A percentile compares a stretch with the other conserved stretches of the same genome.
These are phyloP conservation scores for Beauveria scarabaeidicola DNA, from an alignment of 2,329 filamentous ascomycete species.

Conservation along the genomic window DNA sequence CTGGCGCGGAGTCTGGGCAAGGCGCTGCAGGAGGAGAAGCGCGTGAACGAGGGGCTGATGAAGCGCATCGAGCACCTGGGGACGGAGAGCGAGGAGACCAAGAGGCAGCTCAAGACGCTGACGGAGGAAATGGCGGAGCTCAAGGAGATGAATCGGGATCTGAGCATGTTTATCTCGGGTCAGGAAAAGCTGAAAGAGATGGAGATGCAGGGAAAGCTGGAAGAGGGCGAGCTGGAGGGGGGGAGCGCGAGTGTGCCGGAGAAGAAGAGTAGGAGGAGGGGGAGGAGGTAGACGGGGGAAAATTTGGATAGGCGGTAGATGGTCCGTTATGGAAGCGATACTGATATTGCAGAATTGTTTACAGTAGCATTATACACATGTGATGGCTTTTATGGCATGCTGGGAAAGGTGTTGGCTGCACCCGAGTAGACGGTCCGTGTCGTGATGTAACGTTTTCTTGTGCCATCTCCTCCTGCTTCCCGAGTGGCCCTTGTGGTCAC, in stretches of 20 bases:
- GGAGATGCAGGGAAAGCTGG: constrained; percentile 48
- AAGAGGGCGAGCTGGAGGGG: constrained; percentile 65
- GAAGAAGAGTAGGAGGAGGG: constrained; percentile 46
- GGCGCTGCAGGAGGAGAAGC: constrained; percentile 78
- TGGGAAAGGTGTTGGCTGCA: no score
- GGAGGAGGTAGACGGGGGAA: constrained; percentile 29
- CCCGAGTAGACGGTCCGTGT: no score
- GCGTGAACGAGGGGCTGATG: constrained; percentile 72
- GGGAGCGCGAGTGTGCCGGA: constrained; percentile 62
- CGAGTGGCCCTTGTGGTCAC: no score
- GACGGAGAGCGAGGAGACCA: constrained; percentile 49
- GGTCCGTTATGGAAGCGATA: background rate
- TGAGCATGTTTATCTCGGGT: constrained; percentile 80
- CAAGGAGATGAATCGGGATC: constrained; percentile 76
- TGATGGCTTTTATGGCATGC: no score
- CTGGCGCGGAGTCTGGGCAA: constrained; percentile 69
- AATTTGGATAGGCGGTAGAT: background rate
- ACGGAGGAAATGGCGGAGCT: constrained; percentile 62
- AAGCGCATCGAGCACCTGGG: constrained; percentile 70
- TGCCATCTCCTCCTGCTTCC: no score
- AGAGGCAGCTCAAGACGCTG: constrained; percentile 47
- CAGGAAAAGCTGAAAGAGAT: constrained; percentile 71
- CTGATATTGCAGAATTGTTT: no score
- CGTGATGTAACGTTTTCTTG: no score
- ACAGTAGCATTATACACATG: no score